Conservation (phyloP, 2,329 filamentous ascomycete genomes). For the Arachnomyces sp. region DNA sequence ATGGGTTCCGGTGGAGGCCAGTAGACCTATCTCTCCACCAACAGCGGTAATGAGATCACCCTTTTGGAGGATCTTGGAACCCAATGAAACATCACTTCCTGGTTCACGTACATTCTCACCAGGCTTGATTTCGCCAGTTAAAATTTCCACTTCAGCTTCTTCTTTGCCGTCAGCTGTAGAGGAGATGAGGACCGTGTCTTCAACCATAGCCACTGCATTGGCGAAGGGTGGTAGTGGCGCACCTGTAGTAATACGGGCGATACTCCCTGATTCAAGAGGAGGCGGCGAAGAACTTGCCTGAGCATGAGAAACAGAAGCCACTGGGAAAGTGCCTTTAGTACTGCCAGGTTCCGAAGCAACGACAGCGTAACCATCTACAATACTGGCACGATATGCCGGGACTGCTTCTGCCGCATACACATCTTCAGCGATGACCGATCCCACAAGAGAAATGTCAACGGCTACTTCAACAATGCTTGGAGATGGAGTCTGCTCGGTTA, state of each 20-base stretch:
- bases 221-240: constrained; percentile 83
- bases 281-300: constrained; percentile 58
- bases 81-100: constrained; percentile 73
- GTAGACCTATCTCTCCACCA: constrained; percentile 83
- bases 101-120: constrained; percentile 88
- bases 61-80: constrained; percentile 61
- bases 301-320: constrained; percentile 80
- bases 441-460: constrained; percentile 61
- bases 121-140: constrained; percentile 64
- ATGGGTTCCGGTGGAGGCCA: constrained; percentile 73
- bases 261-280: constrained; percentile 61
- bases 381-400: constrained; percentile 88
- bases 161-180: constrained; percentile 74
- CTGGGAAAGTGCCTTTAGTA: constrained; percentile 74
- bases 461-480: constrained; percentile 51
- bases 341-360: constrained; percentile 47
- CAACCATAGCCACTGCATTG: constrained; percentile 92
- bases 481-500: constrained; percentile 64
- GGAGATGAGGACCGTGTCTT: constrained; percentile 73
- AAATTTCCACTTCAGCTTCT: constrained; percentile 80
- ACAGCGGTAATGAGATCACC: constrained; percentile 79
- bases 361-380: constrained; percentile 92
- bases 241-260: constrained; percentile 89
- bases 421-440: constrained; percentile 73
- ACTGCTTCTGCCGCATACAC: constrained; percentile 75